Conservation (phyloP, 164 flowering plant genomes). For the Dillenia turbinata region DNA sequence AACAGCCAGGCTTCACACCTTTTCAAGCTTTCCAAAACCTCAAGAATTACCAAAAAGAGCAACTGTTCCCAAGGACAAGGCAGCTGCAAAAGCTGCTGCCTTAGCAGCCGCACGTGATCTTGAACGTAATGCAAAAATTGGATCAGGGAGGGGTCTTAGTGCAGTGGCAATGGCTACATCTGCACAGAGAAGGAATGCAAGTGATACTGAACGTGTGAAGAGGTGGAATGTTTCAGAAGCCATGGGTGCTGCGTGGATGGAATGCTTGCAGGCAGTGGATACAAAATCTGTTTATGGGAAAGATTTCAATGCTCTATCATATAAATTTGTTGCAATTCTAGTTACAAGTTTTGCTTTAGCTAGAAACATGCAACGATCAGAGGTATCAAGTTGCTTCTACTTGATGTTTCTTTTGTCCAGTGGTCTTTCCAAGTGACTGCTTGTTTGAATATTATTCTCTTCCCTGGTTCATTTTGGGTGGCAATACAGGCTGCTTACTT, state of each 20-base stretch:
- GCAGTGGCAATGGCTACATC: conserved; percentile 99
- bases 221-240: conserved; percentile 96
- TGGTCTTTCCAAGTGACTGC: not conserved
- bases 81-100: conserved; percentile 98
- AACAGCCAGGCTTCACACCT: conserved; percentile 67
- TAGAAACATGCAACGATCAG: conserved; percentile 88
- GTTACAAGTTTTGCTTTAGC: conserved; percentile 98
- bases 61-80: conserved; percentile 74
- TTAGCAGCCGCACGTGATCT: conserved; percentile 99
- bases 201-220: conserved; percentile 82
- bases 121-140: conserved; percentile 95
- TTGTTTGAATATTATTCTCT: too few species aligned
- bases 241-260: conserved; percentile 98
- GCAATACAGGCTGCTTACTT: not conserved
- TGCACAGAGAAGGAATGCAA: conserved; percentile 73
- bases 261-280: conserved; percentile 89
- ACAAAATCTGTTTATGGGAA: conserved; percentile 86
- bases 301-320: conserved; percentile 81
- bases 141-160: conserved; percentile 99
- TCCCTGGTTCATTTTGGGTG: too few species aligned
- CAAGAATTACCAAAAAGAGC: conserved; percentile 49
- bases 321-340: conserved; percentile 89
- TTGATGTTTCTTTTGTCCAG: not conserved
- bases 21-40: conserved; percentile 92
- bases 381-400: conserved; percentile 43